A percentile compares a stretch with the other conserved stretches of the same genome.
These are phyloP conservation scores for Ogataea sp. DNA, from an alignment of 805 yeast genomes.

Conservation along the genomic window DNA sequence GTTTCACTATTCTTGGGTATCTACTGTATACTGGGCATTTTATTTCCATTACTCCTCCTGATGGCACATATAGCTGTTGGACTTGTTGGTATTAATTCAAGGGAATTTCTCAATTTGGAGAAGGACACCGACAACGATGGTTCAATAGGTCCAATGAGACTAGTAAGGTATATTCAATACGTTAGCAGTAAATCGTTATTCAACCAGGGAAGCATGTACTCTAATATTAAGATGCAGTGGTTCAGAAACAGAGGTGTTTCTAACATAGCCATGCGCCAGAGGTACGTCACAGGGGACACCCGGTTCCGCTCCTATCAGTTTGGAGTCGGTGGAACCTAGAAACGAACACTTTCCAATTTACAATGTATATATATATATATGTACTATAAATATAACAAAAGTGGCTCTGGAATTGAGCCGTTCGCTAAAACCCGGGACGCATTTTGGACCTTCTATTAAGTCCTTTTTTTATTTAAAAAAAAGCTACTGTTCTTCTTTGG, in stretches of 20 bases:
- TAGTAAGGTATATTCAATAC: conserved; percentile 13
- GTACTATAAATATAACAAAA: too few species aligned
- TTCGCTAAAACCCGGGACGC: too few species aligned
- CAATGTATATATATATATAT: too few species aligned
- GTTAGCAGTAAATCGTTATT: conserved; percentile 28
- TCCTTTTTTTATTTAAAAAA: too few species aligned
- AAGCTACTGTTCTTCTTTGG: too few species aligned
- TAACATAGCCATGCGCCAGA: conserved; percentile 20
- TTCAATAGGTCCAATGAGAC: conserved; percentile 4
- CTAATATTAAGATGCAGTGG: conserved; percentile 26
- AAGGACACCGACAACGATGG: conserved; percentile 9
- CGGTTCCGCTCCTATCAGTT: conserved; percentile 21
- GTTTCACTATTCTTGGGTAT: conserved; percentile 45
- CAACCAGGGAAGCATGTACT: conserved; percentile 21
- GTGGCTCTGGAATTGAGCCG: too few species aligned
- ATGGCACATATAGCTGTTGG: conserved; percentile 47
- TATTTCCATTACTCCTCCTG: conserved; percentile 50
- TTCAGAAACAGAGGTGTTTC: conserved; percentile 33
- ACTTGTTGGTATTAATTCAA: conserved; percentile 55
- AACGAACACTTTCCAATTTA: not conserved
- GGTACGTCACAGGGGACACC: conserved; percentile 28
- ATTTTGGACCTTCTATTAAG: too few species aligned
- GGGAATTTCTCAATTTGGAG: conserved; percentile 55
- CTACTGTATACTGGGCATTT: conserved; percentile 33
- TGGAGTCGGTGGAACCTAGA: not conserved